A percentile compares a stretch with the other conserved stretches of the same genome.
Evolutionary conservation across 164 flowering plant genomes (phyloP).

Genomic region (Amborella trichopoda): DNA sequence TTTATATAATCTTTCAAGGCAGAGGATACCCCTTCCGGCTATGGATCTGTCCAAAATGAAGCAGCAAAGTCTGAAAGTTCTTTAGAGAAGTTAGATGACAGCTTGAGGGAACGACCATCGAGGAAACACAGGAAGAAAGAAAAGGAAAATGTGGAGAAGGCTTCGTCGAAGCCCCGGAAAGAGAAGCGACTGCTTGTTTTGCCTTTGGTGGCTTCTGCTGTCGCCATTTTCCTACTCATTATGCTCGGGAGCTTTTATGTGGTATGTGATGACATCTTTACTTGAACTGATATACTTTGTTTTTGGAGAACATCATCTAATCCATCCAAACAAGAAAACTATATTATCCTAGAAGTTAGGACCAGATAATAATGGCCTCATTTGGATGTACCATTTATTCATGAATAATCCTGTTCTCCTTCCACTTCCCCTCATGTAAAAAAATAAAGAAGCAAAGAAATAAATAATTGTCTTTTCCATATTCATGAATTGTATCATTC

Average conservation of each 20-base stretch:
- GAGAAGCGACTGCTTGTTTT: constrained; percentile 69
- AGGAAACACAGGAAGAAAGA: constrained; percentile 75
- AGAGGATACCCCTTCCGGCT: constrained; percentile 38
- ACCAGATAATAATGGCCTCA: too few species aligned
- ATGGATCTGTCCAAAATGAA: constrained; percentile 26
- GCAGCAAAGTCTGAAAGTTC: constrained; percentile 22
- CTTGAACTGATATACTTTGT: not conserved
- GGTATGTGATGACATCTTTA: constrained; percentile 32
- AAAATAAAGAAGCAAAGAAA: too few species aligned
- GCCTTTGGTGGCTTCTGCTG: constrained; percentile 68
- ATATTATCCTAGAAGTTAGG: too few species aligned
- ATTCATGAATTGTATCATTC: too few species aligned
- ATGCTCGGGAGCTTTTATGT: constrained; percentile 93
- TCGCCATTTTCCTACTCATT: constrained; percentile 63
- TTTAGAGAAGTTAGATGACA: constrained; percentile 43
- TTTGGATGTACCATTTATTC: too few species aligned
- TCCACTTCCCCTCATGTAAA: too few species aligned
- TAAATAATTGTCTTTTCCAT: too few species aligned
- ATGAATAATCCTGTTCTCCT: too few species aligned
- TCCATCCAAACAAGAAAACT: too few species aligned
- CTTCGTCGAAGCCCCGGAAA: constrained; percentile 30
- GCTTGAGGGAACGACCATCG: constrained; percentile 51
- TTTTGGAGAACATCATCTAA: not conserved
- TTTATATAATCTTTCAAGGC: constrained; percentile 42
- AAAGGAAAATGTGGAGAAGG: constrained; percentile 50